Base-by-base conservation (phyloP, 2,329 filamentous ascomycete species). In the Pseudomassariella vexata region DNA sequence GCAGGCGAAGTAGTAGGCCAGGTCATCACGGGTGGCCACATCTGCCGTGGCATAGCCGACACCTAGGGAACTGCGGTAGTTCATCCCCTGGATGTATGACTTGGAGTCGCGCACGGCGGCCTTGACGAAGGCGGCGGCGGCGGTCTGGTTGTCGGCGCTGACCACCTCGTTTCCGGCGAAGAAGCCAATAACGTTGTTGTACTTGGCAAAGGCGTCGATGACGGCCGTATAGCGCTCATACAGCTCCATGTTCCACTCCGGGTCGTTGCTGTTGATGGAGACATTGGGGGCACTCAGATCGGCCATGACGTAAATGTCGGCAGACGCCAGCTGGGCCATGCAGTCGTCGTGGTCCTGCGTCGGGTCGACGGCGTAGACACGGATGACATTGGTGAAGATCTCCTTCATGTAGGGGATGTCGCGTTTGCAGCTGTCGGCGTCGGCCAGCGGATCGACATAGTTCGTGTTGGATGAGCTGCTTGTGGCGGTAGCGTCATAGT, bases 91-190 rank as follows among this genome's bases (percentile, higher is more conserved):
- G 73, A 98, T 95, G 70, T 96, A 92, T 40, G 77, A 70, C 79
- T 98, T 98, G 66, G 78, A 88, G 62, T 98, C 92, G 55, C 92
- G 89, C 44, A 96, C 88, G 41, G 92, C 89, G 40, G 90, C 92
- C 77, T 96, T 98, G 65, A 98, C 92, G 59, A 84, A 98, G 46
- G 90, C 88, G 41, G 86, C 92, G 30, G 90, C 86, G 40, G 75
- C 66, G 30, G 90, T 96, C 76, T 95, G 95, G 73, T 82, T 89
- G 47, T 72, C 70, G 51, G 80, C 75, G 71, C 95, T 94, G 49
- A 87, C 82, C 41, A 98, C 92, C 67, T 98, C 92, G 65, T 98
- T 98, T 57, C 92, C 92, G 47, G 89, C 90, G 60, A 98, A 96
- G 81, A 96, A 98, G 51, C 92, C 92, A 43, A 98, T 79, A 31